Evolutionary conservation across 768 basidiomycete species (phyloP).

Genomic region (Inosperma sp.): DNA sequence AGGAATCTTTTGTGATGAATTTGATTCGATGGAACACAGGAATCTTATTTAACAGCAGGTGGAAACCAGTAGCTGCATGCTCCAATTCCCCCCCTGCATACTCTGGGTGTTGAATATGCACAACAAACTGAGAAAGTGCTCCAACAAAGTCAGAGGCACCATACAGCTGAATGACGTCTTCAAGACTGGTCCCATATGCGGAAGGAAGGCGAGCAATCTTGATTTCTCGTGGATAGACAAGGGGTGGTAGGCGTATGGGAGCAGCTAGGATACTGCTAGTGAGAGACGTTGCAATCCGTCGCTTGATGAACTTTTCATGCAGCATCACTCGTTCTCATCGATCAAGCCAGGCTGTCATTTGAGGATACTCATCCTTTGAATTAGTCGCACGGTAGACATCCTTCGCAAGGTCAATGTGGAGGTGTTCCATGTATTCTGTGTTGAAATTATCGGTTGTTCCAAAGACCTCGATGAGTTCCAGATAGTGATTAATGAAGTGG

Average conservation of each 20-base stretch:
- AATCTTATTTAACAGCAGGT: slow-evolving; percentile 32
- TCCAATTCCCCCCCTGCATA: background rate
- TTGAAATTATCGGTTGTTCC: too few species aligned
- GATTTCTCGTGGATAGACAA: background rate
- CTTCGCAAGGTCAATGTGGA: too few species aligned
- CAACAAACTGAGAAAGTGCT: background rate
- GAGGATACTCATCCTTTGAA: too few species aligned
- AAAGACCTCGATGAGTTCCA: too few species aligned
- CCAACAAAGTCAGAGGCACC: background rate
- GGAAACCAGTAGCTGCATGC: background rate
- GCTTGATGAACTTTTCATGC: background rate
- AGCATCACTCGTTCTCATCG: too few species aligned
- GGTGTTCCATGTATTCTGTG: too few species aligned
- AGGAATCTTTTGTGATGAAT: slow-evolving; percentile 22
- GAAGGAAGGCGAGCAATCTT: slow-evolving; percentile 1
- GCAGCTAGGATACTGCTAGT: background rate
- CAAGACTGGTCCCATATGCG: background rate
- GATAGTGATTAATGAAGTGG: too few species aligned
- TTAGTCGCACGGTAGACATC: slow-evolving; percentile 17
- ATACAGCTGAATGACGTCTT: background rate
- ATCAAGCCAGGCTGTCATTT: slow-evolving; percentile 33
- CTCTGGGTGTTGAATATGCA: too few species aligned
- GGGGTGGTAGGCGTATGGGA: background rate
- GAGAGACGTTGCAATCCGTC: background rate
- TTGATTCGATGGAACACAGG: too few species aligned